Evolutionary conservation across 2,329 filamentous ascomycete species (phyloP).

Genomic region (Diaporthe vaccinii): DNA sequence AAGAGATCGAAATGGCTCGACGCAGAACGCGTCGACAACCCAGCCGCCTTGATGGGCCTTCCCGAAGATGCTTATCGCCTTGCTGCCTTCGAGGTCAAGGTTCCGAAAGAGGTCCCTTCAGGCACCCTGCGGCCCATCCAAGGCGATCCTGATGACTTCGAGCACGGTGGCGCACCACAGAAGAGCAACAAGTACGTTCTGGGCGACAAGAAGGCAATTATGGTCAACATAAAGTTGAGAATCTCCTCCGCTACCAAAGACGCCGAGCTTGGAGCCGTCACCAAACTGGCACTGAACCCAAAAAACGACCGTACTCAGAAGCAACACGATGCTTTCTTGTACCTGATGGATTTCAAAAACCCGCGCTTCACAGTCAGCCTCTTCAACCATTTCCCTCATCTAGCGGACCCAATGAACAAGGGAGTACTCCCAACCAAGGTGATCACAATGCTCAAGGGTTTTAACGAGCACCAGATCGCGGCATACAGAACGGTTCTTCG

Average conservation of each 20-base stretch:
- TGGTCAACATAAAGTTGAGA: constrained; percentile 35
- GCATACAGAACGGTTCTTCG: constrained; percentile 54
- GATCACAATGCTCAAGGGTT: constrained; percentile 46
- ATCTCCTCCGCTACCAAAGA: constrained; percentile 36
- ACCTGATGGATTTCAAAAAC: constrained; percentile 43
- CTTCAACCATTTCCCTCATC: constrained; percentile 45
- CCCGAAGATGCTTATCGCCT: constrained; percentile 26
- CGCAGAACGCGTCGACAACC: constrained; percentile 41
- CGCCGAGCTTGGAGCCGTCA: constrained; percentile 37
- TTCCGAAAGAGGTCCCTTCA: constrained; percentile 31
- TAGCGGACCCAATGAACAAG: constrained; percentile 39
- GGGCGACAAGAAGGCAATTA: constrained; percentile 33
- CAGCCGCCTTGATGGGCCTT: constrained; percentile 36
- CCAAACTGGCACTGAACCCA: constrained; percentile 31
- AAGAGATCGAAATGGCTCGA: constrained; percentile 34
- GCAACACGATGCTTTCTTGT: constrained; percentile 44
- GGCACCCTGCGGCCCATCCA: constrained; percentile 19
- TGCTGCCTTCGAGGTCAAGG: constrained; percentile 38
- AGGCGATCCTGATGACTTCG: constrained; percentile 33
- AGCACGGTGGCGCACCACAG: background rate
- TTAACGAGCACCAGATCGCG: constrained; percentile 55
- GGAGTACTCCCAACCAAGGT: constrained; percentile 40
- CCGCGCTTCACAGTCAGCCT: constrained; percentile 42
- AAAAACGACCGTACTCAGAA: constrained; percentile 32
- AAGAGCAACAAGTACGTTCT: constrained; percentile 24